Percentiles rank a stretch among this genome's conserved stretches.
Evolutionary conservation across 805 yeast species (phyloP).

Genomic region (Suhomyces xylopsoci): DNA sequence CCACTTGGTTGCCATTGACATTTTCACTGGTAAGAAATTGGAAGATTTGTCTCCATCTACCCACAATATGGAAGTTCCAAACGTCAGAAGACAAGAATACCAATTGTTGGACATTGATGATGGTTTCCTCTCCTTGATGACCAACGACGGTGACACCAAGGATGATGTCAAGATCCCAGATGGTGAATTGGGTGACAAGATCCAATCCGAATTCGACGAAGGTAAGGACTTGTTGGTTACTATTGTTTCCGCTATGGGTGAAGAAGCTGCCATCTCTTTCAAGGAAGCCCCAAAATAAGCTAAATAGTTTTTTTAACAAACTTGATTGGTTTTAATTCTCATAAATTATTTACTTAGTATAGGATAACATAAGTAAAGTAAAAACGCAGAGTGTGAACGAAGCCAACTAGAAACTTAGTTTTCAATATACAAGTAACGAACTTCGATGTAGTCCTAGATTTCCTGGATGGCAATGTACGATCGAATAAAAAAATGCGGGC

Average conservation of each 20-base stretch:
- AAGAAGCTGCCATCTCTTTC: conserved; percentile 98
- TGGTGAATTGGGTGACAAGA: conserved; percentile 92
- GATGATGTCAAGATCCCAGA: conserved; percentile 99
- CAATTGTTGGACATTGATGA: conserved; percentile 98
- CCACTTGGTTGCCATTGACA: conserved; percentile 97
- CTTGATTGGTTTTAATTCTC: conserved; percentile 1
- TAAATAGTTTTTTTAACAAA: conserved; percentile 1
- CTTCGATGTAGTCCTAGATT: neutral
- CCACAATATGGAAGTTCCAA: conserved; percentile 99
- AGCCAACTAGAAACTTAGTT: neutral
- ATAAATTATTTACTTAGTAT: neutral
- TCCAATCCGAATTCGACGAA: conserved; percentile 92
- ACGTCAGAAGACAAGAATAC: conserved; percentile 92
- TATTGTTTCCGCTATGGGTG: conserved; percentile 97
- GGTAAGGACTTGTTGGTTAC: conserved; percentile 98
- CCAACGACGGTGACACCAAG: conserved; percentile 97
- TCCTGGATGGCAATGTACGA: neutral
- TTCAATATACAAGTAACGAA: neutral
- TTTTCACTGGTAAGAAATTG: conserved; percentile 98
- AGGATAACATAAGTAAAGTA: neutral
- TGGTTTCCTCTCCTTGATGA: conserved; percentile 95
- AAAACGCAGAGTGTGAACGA: neutral
- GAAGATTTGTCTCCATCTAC: conserved; percentile 99
- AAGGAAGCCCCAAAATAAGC: conserved; percentile 90
- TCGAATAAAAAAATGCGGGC: neutral